Evolutionary conservation across 1,139 yeast species (phyloP).

Genomic region (Magnusiomyces clavatus): DNA sequence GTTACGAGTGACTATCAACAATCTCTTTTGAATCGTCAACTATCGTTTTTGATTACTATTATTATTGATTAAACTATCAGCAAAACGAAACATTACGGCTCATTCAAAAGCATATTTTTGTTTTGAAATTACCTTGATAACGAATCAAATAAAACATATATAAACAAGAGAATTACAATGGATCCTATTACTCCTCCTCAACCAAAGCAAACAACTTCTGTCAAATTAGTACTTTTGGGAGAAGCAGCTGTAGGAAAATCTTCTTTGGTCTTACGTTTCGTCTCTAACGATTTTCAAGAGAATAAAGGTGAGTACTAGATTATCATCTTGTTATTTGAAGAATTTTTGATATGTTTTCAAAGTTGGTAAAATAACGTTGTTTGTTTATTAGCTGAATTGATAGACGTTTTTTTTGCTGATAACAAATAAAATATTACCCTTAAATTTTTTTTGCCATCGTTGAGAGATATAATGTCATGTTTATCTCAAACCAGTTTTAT

Average conservation of each 20-base stretch:
- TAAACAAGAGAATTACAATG: neutral
- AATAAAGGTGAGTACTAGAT: slow-evolving; percentile 52
- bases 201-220: slow-evolving; percentile 53
- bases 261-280: slow-evolving; percentile 85
- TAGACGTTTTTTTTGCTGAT: too few relatives aligned
- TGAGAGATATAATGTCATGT: too few relatives aligned
- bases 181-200: slow-evolving; percentile 8
- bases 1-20: too few relatives aligned
- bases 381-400: too few relatives aligned
- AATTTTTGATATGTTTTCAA: neutral
- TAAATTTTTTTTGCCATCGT: too few relatives aligned
- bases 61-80: neutral
- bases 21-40: too few relatives aligned
- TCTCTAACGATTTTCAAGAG: slow-evolving; percentile 92
- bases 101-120: neutral
- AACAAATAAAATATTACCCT: too few relatives aligned
- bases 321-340: neutral
- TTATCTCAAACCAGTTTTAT: too few relatives aligned
- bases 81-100: neutral
- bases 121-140: neutral
- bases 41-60: neutral
- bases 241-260: slow-evolving; percentile 99
- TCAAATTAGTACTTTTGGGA: slow-evolving; percentile 82
- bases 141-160: neutral
- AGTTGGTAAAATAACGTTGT: too few relatives aligned